phyloP scores from a whole-genome alignment of 148 eudicot species.

The Persicaria tinctoria region DNA sequence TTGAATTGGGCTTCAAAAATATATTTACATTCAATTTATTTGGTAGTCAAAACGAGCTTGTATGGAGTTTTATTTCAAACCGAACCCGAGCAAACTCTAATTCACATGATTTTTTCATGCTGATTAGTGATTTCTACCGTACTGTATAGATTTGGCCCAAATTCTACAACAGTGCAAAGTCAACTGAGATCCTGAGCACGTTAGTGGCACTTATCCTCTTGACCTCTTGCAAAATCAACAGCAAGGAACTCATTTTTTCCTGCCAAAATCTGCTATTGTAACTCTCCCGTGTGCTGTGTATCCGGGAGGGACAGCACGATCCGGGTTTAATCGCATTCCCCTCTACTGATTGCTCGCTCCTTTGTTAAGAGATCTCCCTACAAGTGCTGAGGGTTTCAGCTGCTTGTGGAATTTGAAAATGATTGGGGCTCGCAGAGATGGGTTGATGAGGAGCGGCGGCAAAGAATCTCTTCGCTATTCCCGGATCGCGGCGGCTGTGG shows the following conservation, averaged over 20 bases:
- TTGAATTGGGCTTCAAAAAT: too few relatives aligned
- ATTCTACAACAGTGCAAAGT: too few relatives aligned
- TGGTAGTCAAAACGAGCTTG: too few relatives aligned
- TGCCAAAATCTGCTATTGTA: background rate
- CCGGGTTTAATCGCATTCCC: background rate
- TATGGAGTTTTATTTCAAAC: too few relatives aligned
- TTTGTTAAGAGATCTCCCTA: background rate
- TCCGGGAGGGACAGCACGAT: background rate
- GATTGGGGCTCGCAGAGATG: conserved; percentile 53
- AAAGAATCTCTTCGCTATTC: conserved; percentile 33
- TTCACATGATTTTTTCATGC: too few relatives aligned
- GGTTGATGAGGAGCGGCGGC: conserved; percentile 27
- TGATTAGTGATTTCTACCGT: too few relatives aligned
- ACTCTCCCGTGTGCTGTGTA: background rate
- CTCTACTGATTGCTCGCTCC: background rate
- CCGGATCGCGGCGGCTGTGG: conserved; percentile 44
- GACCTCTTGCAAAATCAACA: too few relatives aligned
- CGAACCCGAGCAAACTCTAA: too few relatives aligned
- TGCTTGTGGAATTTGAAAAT: conserved; percentile 13
- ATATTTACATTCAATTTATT: too few relatives aligned
- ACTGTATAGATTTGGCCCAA: too few relatives aligned
- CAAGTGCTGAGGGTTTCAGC: conserved; percentile 8
- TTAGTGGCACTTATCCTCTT: too few relatives aligned
- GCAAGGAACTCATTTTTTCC: background rate
- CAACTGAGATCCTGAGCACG: too few relatives aligned